A percentile compares a stretch with the other conserved stretches of the same genome.
These are phyloP conservation scores for Sphaerostilbella broomeana DNA, from an alignment of 2,329 filamentous ascomycete species.

Conservation along the genomic window DNA sequence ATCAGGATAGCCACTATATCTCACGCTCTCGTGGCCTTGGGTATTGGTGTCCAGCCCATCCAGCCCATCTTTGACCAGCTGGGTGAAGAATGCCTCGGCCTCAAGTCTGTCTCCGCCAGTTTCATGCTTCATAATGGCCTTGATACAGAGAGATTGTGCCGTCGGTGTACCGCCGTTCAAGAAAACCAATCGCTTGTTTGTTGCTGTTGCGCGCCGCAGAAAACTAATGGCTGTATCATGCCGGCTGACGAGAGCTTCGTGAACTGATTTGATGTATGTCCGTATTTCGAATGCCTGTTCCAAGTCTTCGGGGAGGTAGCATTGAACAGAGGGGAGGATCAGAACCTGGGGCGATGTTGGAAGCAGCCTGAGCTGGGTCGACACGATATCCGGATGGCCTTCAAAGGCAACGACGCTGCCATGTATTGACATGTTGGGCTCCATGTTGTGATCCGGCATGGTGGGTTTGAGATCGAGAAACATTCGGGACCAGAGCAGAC, in stretches of 20 bases:
- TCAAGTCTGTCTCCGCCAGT: conserved; percentile 42
- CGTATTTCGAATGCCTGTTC: conserved; percentile 26
- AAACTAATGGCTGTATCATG: conserved; percentile 45
- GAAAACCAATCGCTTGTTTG: conserved; percentile 51
- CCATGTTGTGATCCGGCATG: conserved; percentile 21
- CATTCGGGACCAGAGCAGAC: conserved; percentile 2
- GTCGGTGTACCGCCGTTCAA: conserved; percentile 52
- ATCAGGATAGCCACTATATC: conserved; percentile 14
- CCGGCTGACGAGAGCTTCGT: conserved; percentile 43
- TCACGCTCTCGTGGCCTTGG: conserved; percentile 17
- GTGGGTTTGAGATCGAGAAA: not conserved
- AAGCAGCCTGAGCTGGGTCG: conserved; percentile 54
- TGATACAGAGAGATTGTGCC: conserved; percentile 49
- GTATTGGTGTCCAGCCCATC: conserved; percentile 27
- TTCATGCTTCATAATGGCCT: conserved; percentile 45
- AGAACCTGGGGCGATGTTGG: conserved; percentile 53
- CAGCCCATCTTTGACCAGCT: conserved; percentile 45
- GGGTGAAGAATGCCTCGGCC: conserved; percentile 46
- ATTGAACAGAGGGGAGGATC: conserved; percentile 46
- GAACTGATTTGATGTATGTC: conserved; percentile 41
- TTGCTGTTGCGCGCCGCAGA: conserved; percentile 37
- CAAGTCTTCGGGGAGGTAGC: conserved; percentile 34
- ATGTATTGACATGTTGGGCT: no score
- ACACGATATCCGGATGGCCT: conserved; percentile 47
- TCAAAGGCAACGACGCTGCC: conserved; percentile 56